A percentile compares a stretch with the other conserved stretches of the same genome.
phyloP scores from a whole-genome alignment of 176 grass and related monocot species.

The Hyparrhenia diplandra region DNA sequence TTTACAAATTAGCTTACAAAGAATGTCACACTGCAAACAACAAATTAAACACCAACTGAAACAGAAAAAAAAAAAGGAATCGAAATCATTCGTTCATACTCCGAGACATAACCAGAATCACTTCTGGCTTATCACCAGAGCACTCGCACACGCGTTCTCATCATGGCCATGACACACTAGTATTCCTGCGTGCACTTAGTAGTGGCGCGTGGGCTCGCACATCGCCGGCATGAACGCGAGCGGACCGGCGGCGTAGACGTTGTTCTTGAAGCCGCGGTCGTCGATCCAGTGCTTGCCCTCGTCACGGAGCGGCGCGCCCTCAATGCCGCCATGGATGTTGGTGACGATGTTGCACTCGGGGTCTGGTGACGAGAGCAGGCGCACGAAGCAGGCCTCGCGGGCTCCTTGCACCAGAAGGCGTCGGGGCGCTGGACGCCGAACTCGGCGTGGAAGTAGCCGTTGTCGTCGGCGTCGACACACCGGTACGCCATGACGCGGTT shows the following conservation, averaged over 20 bases:
- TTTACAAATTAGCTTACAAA: not conserved
- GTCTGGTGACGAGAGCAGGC: conserved; percentile 66
- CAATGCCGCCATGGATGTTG: conserved; percentile 55
- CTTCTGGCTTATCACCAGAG: too few species aligned
- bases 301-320: conserved; percentile 43
- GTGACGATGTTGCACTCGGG: conserved; percentile 42
- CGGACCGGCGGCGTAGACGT: conserved; percentile 35
- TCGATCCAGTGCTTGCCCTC: conserved; percentile 42
- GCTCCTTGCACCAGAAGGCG: conserved; percentile 16
- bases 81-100: not conserved
- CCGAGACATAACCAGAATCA: not conserved
- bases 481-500: conserved; percentile 39
- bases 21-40: not conserved
- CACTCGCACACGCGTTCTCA: too few species aligned
- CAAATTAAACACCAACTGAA: not conserved
- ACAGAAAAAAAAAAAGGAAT: not conserved
- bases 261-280: not conserved
- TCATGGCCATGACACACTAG: too few species aligned
- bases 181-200: not conserved
- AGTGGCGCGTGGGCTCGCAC: conserved; percentile 35
- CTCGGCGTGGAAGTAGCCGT: conserved; percentile 54
- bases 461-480: not conserved
- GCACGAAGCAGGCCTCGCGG: conserved; percentile 55
- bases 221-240: conserved; percentile 52
- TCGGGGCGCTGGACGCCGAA: conserved; percentile 21